Evolutionary conservation across 2,329 filamentous ascomycete species (phyloP).

Genomic region (Scytalidium lignicola): DNA sequence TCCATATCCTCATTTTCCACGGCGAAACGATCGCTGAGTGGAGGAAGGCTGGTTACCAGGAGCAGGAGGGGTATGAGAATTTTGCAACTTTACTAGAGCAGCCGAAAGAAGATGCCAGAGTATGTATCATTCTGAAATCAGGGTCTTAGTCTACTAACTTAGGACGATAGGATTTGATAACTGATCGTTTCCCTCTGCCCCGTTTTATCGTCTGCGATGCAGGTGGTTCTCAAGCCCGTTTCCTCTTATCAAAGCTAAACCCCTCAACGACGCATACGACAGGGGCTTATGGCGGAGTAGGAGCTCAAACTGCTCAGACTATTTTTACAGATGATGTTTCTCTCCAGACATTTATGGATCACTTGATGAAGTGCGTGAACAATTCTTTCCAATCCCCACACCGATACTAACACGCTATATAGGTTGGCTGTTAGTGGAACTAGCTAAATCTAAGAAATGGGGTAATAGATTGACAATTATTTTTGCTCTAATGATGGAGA

Average conservation of each 20-base stretch:
- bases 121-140: conserved; percentile 40
- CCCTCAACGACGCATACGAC: conserved; percentile 95
- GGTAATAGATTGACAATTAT: not conserved
- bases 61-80: conserved; percentile 97
- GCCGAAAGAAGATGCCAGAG: conserved; percentile 93
- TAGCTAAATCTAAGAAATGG: conserved; percentile 22
- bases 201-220: conserved; percentile 98
- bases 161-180: conserved; percentile 73
- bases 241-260: conserved; percentile 94
- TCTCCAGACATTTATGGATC: conserved; percentile 98
- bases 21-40: conserved; percentile 97
- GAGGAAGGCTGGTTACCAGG: conserved; percentile 96
- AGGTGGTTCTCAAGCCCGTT: conserved; percentile 96
- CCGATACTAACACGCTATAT: conserved; percentile 4
- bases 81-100: conserved; percentile 83
- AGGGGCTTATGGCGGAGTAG: conserved; percentile 83
- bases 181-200: conserved; percentile 95
- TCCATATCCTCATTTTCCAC: conserved; percentile 99
- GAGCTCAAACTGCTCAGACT: conserved; percentile 83
- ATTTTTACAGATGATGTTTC: conserved; percentile 99
- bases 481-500: not conserved
- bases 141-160: conserved; percentile 15
- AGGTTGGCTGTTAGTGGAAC: conserved; percentile 60
- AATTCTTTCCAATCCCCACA: conserved; percentile 18
- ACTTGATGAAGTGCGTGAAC: conserved; percentile 87